These are phyloP conservation scores for Mortierella sp. DNA, from an alignment of 371 early-diverging fungal species.

Conservation along the genomic window DNA sequence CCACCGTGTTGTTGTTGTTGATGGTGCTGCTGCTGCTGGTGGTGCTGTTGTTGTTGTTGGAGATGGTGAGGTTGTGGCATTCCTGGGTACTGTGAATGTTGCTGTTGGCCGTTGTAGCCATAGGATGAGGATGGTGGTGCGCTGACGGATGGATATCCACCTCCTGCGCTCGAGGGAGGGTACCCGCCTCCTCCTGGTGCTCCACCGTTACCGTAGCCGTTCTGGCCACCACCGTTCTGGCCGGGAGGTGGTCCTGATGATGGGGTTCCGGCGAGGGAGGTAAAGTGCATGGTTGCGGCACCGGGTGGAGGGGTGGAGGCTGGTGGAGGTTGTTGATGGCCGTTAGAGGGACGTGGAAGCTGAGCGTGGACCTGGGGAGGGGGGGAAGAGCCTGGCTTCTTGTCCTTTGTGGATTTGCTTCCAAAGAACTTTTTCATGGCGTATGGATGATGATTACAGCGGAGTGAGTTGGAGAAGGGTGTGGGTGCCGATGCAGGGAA, in stretches of 20 bases:
- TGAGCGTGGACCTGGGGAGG: constrained; percentile 8
- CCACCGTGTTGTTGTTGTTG: not conserved
- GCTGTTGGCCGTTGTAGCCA: constrained; percentile 28
- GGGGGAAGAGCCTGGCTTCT: constrained; percentile 21
- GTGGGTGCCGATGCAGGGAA: not conserved
- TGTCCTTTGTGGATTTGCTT: constrained; percentile 51
- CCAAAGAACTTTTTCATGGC: constrained; percentile 55
- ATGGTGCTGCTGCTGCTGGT: constrained; percentile 28
- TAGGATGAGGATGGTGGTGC: constrained; percentile 31
- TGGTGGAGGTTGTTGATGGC: constrained; percentile 21
- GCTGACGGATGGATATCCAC: constrained; percentile 34
- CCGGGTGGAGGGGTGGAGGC: constrained; percentile 21
- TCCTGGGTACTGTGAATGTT: constrained; percentile 24
- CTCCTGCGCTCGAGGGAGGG: constrained; percentile 22
- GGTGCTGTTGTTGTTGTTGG: constrained; percentile 23
- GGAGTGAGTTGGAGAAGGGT: not conserved
- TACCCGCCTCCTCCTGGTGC: constrained; percentile 30
- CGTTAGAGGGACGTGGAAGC: constrained; percentile 33
- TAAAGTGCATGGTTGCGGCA: constrained; percentile 46
- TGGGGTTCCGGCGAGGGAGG: constrained; percentile 29
- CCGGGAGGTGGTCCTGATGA: constrained; percentile 8
- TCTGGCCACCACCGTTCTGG: constrained; percentile 14
- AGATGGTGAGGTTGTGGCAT: constrained; percentile 43
- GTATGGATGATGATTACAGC: not conserved
- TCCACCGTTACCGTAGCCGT: constrained; percentile 15